Percentiles rank a stretch among this genome's conserved stretches.
Evolutionary conservation across 192 early-diverging fungal genomes (phyloP).

Genomic region (Rhizophagus clarus): DNA sequence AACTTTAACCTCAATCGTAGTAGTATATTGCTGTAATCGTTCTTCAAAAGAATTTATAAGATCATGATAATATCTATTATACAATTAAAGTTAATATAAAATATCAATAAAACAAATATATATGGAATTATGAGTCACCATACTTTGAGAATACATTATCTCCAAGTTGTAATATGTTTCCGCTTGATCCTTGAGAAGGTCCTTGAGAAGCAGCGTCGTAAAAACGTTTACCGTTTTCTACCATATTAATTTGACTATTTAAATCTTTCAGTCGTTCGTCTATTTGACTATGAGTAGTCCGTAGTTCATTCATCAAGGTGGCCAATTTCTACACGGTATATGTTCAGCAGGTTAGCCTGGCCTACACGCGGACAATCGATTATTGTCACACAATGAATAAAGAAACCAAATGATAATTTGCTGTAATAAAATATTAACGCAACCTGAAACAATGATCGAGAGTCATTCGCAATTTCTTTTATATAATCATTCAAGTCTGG

Average conservation of each 20-base stretch:
- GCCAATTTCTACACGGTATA: slow-evolving; percentile 13
- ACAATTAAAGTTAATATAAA: neutral
- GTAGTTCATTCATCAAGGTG: slow-evolving; percentile 7
- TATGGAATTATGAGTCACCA: neutral
- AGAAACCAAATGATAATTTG: neutral
- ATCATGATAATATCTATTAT: slow-evolving; percentile 28
- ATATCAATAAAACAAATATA: neutral
- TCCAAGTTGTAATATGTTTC: neutral
- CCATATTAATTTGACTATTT: neutral
- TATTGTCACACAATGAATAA: neutral
- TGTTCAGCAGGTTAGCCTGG: slow-evolving; percentile 5
- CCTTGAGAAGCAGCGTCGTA: slow-evolving; percentile 21
- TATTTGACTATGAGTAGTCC: neutral
- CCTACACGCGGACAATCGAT: slow-evolving; percentile 1
- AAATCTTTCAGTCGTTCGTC: neutral
- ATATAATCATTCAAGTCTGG: neutral
- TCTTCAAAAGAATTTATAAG: slow-evolving; percentile 13
- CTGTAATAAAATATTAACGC: neutral
- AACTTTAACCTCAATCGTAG: slow-evolving; percentile 13
- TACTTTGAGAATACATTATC: slow-evolving; percentile 14
- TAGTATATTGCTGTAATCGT: slow-evolving; percentile 21
- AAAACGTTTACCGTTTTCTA: slow-evolving; percentile 8
- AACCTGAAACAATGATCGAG: slow-evolving; percentile 17
- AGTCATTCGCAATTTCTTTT: neutral
- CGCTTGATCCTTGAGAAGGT: neutral